These are phyloP conservation scores for Arachnomyces sp. DNA, from an alignment of 2,329 filamentous ascomycete genomes.

Conservation along the genomic window DNA sequence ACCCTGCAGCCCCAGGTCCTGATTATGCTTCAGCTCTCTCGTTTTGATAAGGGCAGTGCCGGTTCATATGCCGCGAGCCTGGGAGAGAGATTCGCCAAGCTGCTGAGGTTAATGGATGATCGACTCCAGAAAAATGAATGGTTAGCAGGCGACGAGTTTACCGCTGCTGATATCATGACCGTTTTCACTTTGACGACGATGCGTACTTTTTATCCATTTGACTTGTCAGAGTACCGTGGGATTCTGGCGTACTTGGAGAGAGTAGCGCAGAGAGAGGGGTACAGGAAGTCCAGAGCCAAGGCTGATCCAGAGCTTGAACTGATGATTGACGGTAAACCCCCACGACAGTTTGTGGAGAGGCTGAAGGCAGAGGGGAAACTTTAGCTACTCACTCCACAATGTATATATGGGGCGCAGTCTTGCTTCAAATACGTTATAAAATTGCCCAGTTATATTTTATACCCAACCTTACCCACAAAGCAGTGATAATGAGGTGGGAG, in stretches of 20 bases:
- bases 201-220: conserved; percentile 43
- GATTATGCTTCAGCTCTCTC: conserved; percentile 29
- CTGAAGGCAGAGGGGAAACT: no score
- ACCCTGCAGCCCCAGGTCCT: conserved; percentile 35
- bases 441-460: no score
- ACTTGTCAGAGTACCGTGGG: conserved; percentile 34
- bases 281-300: conserved; percentile 41
- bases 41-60: not conserved
- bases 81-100: conserved; percentile 25
- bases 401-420: no score
- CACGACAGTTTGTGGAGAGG: no score
- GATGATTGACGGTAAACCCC: conserved; percentile 1
- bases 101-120: conserved; percentile 41
- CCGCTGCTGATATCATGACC: conserved; percentile 57
- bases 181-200: conserved; percentile 55
- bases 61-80: conserved; percentile 20
- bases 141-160: conserved; percentile 55
- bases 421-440: no score
- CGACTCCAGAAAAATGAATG: conserved; percentile 43
- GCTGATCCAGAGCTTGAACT: conserved; percentile 41
- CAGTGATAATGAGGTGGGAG: no score
- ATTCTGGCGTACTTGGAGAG: conserved; percentile 42
- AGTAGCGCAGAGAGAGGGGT: conserved; percentile 38
- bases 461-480: no score
- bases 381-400: no score